Base-by-base conservation (phyloP, 192 early-diverging fungal species). In the Coemansia sp. region DNA sequence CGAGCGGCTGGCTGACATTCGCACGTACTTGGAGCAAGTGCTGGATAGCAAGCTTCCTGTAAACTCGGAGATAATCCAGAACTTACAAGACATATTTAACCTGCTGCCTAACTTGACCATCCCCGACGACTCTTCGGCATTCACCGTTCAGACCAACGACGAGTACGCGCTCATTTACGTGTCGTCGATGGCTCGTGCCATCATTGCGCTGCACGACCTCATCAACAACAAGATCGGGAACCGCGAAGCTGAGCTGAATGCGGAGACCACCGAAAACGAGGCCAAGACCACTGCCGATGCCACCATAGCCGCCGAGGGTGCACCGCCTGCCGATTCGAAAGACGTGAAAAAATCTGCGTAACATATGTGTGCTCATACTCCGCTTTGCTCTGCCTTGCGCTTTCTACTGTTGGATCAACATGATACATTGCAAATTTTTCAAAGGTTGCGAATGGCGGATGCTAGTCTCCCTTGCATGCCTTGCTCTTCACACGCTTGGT, bases 221-320 rank as follows among this genome's bases (percentile, higher is more conserved):
- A 98, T 99, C 67, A 90, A 94, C 68, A 99, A 99, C 83, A 99
- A 99, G 85, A 88, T 96, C 41, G 89, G 92, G 78, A 93, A 95
- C 64, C 70, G 74, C 46, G 71, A 78, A 40, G 73, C 68, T 11
- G 79, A 81, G 64, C 58, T 60, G 37, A 63, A 63, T 35, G 68
- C 61, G 4, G 73, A 81, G 8, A 59, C 58, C 9, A 68, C 62
- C 54, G 78, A 75, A 33, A 60, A 18, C 32, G 68, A 67, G 18
- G 46, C 60, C 18, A 80, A 80, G 58, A 50, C 21, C 43, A 24
- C 63, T 40, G 24, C 65, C 9, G 67, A 50, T 36, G 54, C 33
- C 21, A 32, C 52, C 21, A 32, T 32, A 7, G 9, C 24, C 10
- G 12, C 52, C 1, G 52, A 53, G 8, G 52, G 17, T 12, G 32